These are phyloP conservation scores for Rugonectria rugulosa DNA, from an alignment of 2,329 filamentous ascomycete species.

Conservation along the genomic window DNA sequence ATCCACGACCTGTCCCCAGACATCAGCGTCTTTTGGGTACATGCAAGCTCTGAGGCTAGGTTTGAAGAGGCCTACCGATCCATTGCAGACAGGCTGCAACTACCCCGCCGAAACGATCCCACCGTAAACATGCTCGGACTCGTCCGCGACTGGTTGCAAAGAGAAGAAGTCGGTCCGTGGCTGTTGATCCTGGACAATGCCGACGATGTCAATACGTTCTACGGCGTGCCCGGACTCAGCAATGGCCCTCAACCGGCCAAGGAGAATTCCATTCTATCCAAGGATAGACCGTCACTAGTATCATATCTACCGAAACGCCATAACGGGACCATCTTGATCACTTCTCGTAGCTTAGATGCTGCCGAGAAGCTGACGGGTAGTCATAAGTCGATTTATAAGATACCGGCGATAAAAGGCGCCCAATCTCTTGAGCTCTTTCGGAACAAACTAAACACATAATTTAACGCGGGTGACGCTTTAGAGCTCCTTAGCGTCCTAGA, in stretches of 20 bases:
- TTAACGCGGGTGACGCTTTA: neutral
- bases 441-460: neutral
- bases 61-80: constrained; percentile 15
- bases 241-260: too few species aligned
- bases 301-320: neutral
- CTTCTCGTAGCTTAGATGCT: neutral
- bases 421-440: neutral
- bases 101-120: constrained; percentile 8
- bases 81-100: constrained; percentile 11
- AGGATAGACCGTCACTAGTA: neutral
- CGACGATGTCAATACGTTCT: too few species aligned
- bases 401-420: neutral
- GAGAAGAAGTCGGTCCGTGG: constrained; percentile 3
- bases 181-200: constrained; percentile 10
- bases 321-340: neutral
- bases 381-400: neutral
- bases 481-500: neutral
- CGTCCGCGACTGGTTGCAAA: constrained; percentile 9
- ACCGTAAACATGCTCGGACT: constrained; percentile 8
- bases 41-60: constrained; percentile 2
- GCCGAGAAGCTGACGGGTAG: neutral
- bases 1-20: neutral
- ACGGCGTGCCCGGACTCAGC: too few species aligned
- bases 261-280: too few species aligned
- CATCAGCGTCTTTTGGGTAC: constrained; percentile 14